Evolutionary conservation across 2,329 filamentous ascomycete genomes (phyloP), one percentile per base, ranked within the genome.

Genomic region (Biscogniauxia sp.): DNA sequence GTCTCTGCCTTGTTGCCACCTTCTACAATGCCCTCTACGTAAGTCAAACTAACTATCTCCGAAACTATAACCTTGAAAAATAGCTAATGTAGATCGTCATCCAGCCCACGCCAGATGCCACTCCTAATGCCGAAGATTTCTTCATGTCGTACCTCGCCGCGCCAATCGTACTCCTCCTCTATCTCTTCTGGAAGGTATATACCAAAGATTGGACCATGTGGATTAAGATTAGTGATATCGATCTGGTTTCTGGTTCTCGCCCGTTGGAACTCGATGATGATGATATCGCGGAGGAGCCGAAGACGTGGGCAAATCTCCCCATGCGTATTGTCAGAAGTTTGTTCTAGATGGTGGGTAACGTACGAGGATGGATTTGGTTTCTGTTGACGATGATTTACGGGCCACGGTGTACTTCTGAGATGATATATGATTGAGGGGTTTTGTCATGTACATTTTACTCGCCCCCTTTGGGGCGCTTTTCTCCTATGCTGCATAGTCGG

Each of bases 1-100:
- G 80, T 20, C 72, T 93, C 8, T 87, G 90, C 58, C 78, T 94
- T 51, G 78, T 91, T 45, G 89, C 89, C 6, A 88, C 90, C 57
- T 89, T 91, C 72, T 92, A 89, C 82, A 85, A 84, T 58, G 85
- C 86, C 7, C 82, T 91, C 54, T 87, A 79, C 61, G 76, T 78
- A 70, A 74, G 77, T 70, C 19, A 53, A 3, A 20, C 15, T 13
- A 28, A 23, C 17, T 57, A 51, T 20, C 25, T 6, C 20, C 20
- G 19, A 20, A 17, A 8, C 1, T 45, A 8, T 23, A 20, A 20
- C 28, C 20, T 32, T 11, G 11, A 53, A 50, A 50, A 41, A 51
- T 49, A 32, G 51, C 63, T 70, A 65, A 69, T 51, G 50, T 15
- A 23, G 37, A 41, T 25, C 7, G 1, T 51, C 3, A 15, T 61